Evolutionary conservation across 345 rosid genomes (phyloP).

Genomic region (Bruguiera gymnorhiza): DNA sequence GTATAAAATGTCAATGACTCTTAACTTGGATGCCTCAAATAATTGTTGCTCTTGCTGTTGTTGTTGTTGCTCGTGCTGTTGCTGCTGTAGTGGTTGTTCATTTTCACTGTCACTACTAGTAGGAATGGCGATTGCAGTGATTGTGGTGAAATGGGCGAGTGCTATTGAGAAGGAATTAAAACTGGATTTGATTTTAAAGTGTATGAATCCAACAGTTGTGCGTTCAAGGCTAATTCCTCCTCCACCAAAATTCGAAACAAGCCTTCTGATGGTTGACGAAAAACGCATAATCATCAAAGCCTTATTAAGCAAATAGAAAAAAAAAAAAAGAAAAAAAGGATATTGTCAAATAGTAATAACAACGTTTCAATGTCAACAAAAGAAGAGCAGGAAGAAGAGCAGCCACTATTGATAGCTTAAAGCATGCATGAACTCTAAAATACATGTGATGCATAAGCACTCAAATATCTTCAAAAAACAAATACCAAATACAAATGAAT

Average conservation of each 20-base stretch:
- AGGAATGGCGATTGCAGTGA: background rate
- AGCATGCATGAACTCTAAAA: no score
- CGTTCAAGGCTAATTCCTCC: background rate
- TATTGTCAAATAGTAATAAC: no score
- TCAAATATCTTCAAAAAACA: background rate
- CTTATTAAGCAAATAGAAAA: background rate
- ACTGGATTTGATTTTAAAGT: background rate
- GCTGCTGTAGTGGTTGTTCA: background rate
- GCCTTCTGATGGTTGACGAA: background rate
- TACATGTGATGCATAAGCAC: no score
- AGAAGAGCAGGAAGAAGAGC: no score
- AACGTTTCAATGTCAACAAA: no score
- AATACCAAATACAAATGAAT: background rate
- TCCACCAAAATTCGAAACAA: background rate
- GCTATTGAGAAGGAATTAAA: background rate
- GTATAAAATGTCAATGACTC: background rate
- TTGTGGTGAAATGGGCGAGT: background rate
- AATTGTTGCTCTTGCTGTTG: background rate
- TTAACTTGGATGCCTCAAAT: background rate
- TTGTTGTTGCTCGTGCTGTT: background rate
- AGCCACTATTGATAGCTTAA: no score
- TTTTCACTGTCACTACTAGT: slow-evolving; percentile 1
- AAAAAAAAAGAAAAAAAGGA: no score
- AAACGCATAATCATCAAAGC: background rate
- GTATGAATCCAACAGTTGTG: background rate